Evolutionary conservation across 768 basidiomycete species (phyloP).

Genomic region (Auricularia sp.): DNA sequence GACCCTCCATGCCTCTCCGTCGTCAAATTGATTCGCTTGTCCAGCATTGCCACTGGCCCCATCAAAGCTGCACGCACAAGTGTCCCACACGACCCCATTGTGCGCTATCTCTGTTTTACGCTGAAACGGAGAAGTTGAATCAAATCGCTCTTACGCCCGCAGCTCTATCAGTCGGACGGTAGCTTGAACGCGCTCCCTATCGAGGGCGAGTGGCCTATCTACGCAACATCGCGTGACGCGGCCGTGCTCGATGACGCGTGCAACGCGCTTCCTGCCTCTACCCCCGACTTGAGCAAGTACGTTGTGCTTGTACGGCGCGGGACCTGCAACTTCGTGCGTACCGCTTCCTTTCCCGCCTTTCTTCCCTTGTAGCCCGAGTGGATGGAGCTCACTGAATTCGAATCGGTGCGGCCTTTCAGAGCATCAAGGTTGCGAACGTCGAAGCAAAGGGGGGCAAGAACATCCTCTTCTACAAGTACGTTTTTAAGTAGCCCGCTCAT

Average conservation of each 20-base stretch:
- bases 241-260: slow-evolving; percentile 22
- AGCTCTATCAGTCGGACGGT: not conserved
- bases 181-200: slow-evolving; percentile 12
- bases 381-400: not conserved
- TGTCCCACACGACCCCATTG: slow-evolving; percentile 13
- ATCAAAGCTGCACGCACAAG: too few species aligned
- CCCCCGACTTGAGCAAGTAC: slow-evolving; percentile 19
- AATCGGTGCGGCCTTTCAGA: not conserved
- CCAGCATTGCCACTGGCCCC: too few species aligned
- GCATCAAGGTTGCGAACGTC: slow-evolving; percentile 15
- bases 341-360: not conserved
- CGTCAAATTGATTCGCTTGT: not conserved
- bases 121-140: not conserved
- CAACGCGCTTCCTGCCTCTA: slow-evolving; percentile 15
- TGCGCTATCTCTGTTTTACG: not conserved
- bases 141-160: not conserved
- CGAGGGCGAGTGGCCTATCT: slow-evolving; percentile 19
- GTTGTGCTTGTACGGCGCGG: slow-evolving; percentile 26
- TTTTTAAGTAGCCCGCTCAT: not conserved
- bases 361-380: not conserved
- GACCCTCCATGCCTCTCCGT: not conserved
- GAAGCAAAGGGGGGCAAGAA: slow-evolving; percentile 10
- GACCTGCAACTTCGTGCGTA: slow-evolving; percentile 17
- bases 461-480: slow-evolving; percentile 6
- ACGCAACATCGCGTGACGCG: slow-evolving; percentile 21